Percentiles rank a stretch among this genome's conserved stretches.
phyloP scores from a whole-genome alignment of 768 basidiomycete species.

The Chalciporus piperatus region DNA sequence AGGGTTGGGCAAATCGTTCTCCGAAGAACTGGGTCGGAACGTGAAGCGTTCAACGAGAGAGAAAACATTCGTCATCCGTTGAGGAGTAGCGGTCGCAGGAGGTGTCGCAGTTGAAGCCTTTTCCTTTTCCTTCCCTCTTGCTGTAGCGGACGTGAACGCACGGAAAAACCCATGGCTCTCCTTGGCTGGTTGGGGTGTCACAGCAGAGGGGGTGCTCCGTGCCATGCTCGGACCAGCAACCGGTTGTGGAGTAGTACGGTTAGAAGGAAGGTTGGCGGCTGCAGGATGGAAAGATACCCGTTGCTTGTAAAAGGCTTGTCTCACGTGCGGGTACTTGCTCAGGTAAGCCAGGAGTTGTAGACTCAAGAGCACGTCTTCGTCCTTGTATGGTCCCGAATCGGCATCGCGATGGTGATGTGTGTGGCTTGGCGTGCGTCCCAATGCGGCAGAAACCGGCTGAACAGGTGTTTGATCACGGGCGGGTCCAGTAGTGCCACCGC shows the following conservation, averaged over 20 bases:
- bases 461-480: conserved; percentile 18
- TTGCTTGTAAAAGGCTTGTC: conserved; percentile 92
- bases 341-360: conserved; percentile 94
- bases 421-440: conserved; percentile 30
- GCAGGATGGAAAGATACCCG: conserved; percentile 81
- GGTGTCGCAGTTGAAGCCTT: conserved; percentile 19
- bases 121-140: conserved; percentile 51
- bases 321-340: conserved; percentile 96
- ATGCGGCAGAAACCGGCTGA: conserved; percentile 12
- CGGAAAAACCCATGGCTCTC: conserved; percentile 45
- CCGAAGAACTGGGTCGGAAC: conserved; percentile 84
- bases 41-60: conserved; percentile 96
- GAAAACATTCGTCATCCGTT: conserved; percentile 85
- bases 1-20: conserved; percentile 66
- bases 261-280: conserved; percentile 42
- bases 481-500: conserved; percentile 10
- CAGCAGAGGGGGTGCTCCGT: conserved; percentile 6
- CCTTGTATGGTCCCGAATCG: conserved; percentile 73
- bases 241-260: conserved; percentile 25
- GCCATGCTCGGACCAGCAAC: conserved; percentile 26
- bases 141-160: conserved; percentile 40
- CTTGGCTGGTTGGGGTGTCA: conserved; percentile 23
- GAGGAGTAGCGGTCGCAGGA: conserved; percentile 18
- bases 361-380: conserved; percentile 89
- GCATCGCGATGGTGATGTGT: conserved; percentile 39